Base-by-base conservation (phyloP, 768 basidiomycete species). In the Naganishia onofrii region DNA sequence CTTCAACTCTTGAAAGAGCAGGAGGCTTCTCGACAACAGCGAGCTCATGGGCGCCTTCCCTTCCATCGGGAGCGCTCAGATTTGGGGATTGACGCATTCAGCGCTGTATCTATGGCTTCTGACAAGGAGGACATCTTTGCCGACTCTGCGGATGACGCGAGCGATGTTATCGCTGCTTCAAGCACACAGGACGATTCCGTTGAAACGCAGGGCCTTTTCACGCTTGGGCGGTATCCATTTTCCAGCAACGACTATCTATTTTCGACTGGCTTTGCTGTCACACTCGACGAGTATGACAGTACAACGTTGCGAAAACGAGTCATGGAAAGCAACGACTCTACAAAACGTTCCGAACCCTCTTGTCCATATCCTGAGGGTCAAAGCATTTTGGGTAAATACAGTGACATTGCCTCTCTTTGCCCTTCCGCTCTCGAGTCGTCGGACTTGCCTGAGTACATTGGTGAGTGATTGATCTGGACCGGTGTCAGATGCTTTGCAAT, bases 121-220 rank as follows among this genome's bases (percentile, higher is more conserved):
- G 19, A 38, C 21, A 36, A 26, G 10, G 32, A 23, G 1, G 12
- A 36, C 26, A 44, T 23, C 31, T 58, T 31, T 12, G 44, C 29
- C 21, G 68, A 51, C 21, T 69, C 68, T 0, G 56, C 68, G 17
- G 51, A 69, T 12, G 42, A 69, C 21, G 67, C 53, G 56, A 46
- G 42, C 12, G 56, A 54, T 23, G 15, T 69, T 26, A 46, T 46
- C 26, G n/a, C 38, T 10, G 23, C 8, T 6, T 31, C 38, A 21
- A 38, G 28, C 38, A 8, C 42, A 1, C 12, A 28, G 26, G 42
- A 44, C 7, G 38, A 13, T 19, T 6, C n/a, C 21, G 42, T 13
- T 42, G 23, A 15, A 3, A 42, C 15, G 23, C 31, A 26, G 29
- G 42, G 42, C 23, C 38, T 63, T 34, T 26, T 63, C 23, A 26